Conservation (phyloP, 1,139 yeast species). For the Candida dubliniensis region DNA sequence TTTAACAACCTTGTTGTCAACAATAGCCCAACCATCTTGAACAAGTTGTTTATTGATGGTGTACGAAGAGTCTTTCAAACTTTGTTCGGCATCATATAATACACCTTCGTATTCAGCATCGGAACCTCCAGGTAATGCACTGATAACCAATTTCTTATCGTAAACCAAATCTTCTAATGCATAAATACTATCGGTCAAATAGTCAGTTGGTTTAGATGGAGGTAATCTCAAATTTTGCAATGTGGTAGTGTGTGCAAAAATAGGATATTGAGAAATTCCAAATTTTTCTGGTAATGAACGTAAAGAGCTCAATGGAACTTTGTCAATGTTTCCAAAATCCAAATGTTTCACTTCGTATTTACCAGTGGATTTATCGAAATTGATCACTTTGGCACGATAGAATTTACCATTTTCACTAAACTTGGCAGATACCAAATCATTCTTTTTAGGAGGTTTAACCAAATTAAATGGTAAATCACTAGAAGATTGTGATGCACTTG, state of each 20-base stretch:
- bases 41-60: slow-evolving; percentile 66
- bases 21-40: slow-evolving; percentile 65
- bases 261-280: slow-evolving; percentile 39
- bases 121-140: slow-evolving; percentile 44
- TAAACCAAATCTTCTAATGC: slow-evolving; percentile 55
- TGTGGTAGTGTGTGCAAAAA: slow-evolving; percentile 59
- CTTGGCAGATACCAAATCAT: slow-evolving; percentile 61
- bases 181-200: slow-evolving; percentile 58
- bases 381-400: slow-evolving; percentile 59
- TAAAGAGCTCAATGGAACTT: slow-evolving; percentile 46
- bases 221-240: slow-evolving; percentile 63
- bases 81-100: slow-evolving; percentile 62
- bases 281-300: slow-evolving; percentile 58
- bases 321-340: slow-evolving; percentile 65
- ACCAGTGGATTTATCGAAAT: slow-evolving; percentile 48
- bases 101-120: slow-evolving; percentile 50
- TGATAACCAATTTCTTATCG: slow-evolving; percentile 60
- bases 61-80: slow-evolving; percentile 55
- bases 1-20: slow-evolving; percentile 41
- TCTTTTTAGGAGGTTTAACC: slow-evolving; percentile 49
- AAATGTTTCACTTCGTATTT: slow-evolving; percentile 57
- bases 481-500: slow-evolving; percentile 38
- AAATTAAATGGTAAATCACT: slow-evolving; percentile 50
- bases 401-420: slow-evolving; percentile 54
- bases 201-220: slow-evolving; percentile 57